Percentiles rank a stretch among this genome's conserved stretches.
Conservation (phyloP, 2,329 filamentous ascomycete genomes). For the Pyricularia sp. region DNA sequence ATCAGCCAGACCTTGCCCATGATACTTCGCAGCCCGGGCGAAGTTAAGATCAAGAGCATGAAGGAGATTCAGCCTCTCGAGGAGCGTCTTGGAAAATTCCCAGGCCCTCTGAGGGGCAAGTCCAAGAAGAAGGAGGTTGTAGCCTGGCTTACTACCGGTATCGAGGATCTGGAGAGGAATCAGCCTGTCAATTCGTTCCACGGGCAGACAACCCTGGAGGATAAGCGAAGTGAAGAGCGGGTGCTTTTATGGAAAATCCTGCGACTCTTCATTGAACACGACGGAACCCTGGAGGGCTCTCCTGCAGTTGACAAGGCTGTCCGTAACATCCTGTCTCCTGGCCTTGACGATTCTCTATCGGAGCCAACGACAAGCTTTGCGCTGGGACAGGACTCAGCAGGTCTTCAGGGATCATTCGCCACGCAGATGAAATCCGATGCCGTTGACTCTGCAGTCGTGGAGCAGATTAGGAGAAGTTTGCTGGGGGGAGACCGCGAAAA, state of each 20-base stretch:
- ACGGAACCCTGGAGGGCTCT: conserved; percentile 67
- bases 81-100: conserved; percentile 68
- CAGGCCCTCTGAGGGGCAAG: conserved; percentile 78
- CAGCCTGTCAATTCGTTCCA: conserved; percentile 34
- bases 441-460: conserved; percentile 54
- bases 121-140: conserved; percentile 90
- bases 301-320: conserved; percentile 61
- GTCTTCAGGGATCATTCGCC: conserved; percentile 12
- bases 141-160: conserved; percentile 65
- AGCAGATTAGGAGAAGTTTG: conserved; percentile 59
- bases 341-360: conserved; percentile 14
- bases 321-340: conserved; percentile 58
- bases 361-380: not conserved
- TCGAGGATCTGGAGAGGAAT: conserved; percentile 56
- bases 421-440: conserved; percentile 36
- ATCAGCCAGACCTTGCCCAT: conserved; percentile 60
- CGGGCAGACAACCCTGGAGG: conserved; percentile 40
- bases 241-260: conserved; percentile 80
- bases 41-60: conserved; percentile 63
- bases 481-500: conserved; percentile 76
- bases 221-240: conserved; percentile 67
- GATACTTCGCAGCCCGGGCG: conserved; percentile 71
- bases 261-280: conserved; percentile 69
- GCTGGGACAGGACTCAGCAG: conserved; percentile 13
- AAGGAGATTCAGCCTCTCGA: conserved; percentile 60